Conservation (phyloP, 495 filamentous ascomycete species). For the Talaromyces proteolyticus region DNA sequence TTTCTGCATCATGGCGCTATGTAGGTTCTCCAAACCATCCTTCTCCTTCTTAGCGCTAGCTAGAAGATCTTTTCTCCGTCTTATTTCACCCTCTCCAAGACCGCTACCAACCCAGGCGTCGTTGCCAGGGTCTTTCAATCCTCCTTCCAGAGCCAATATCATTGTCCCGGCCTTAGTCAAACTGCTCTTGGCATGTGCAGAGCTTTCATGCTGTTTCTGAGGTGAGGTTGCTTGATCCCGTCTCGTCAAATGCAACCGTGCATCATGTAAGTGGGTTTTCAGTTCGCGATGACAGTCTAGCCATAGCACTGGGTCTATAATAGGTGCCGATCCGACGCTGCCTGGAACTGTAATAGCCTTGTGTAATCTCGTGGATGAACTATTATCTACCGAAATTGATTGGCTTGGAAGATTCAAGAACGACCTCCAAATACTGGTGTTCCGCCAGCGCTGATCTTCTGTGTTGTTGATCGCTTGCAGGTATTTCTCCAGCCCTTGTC, state of each 20-base stretch:
- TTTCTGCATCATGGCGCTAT: constrained; percentile 64
- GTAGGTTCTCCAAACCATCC: constrained; percentile 78
- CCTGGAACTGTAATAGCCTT: constrained; percentile 38
- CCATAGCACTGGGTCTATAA: constrained; percentile 78
- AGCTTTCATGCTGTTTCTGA: constrained; percentile 69
- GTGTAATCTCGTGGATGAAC: constrained; percentile 34
- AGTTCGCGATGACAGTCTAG: constrained; percentile 79
- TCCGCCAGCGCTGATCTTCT: constrained; percentile 79
- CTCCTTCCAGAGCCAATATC: constrained; percentile 63
- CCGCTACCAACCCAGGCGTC: constrained; percentile 24
- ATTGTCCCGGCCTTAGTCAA: constrained; percentile 69
- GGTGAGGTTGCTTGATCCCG: constrained; percentile 68
- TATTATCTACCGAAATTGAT: constrained; percentile 34
- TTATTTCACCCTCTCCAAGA: constrained; percentile 82
- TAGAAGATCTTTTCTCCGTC: constrained; percentile 74
- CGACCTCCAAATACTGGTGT: constrained; percentile 71
- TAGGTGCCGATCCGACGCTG: constrained; percentile 35
- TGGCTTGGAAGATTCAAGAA: constrained; percentile 78
- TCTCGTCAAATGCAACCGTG: constrained; percentile 64
- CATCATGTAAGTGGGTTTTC: constrained; percentile 78
- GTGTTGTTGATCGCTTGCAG: constrained; percentile 72
- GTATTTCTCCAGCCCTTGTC: constrained; percentile 71
- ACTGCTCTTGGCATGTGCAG: constrained; percentile 72
- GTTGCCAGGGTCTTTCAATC: constrained; percentile 47
- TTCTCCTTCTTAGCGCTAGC: constrained; percentile 73